Evolutionary conservation across 768 basidiomycete species (phyloP), one percentile per base, ranked within the genome.

Genomic region (Heimioporus sp.): DNA sequence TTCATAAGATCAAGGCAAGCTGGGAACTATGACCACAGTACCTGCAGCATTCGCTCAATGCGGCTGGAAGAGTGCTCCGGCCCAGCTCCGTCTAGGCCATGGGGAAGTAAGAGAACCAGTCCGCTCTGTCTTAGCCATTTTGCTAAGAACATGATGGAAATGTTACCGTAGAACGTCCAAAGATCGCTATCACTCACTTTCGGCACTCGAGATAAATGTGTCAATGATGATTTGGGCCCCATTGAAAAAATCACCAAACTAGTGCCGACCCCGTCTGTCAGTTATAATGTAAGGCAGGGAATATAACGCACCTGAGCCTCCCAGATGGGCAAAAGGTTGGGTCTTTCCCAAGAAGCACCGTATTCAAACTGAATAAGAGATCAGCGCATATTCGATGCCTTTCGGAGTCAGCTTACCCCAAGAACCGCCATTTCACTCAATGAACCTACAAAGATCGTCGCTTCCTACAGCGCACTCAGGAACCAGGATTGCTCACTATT

Each of bases 51-150:
- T 35, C 93, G 78, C 64, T 97, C 93, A 38, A 96, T 76, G 15
- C 93, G 82, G 44, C 83, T 87, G 0, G 90, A 92, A 1, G 92
- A 96, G 64, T 97, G 93, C 65, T 97, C 93, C 0, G 93, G 93
- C 2, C 94, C 93, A 15, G 93, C 92, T 28, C 93, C 93, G 59
- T 97, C 92, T 15, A 92, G 75, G 15, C 94, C 93, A 54, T 97
- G 93, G 21, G 93, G 93, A 0, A 97, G 76, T 42, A 92, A 80
- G 51, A 97, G 71, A 5, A 92, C 86, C 19, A 97, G 78, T 0
- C 88, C 93, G 58, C 91, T 94, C 71, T 96, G 93, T 65, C 85
- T 90, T 43, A 91, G 70, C 94, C 94, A 97, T 74, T 97, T 97
- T 4, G 92, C 91, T 92, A 28, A 7, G 2, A 30, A 31, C n/a